Conservation (phyloP, 2,329 filamentous ascomycete species). For the Spiromastix sp. region DNA sequence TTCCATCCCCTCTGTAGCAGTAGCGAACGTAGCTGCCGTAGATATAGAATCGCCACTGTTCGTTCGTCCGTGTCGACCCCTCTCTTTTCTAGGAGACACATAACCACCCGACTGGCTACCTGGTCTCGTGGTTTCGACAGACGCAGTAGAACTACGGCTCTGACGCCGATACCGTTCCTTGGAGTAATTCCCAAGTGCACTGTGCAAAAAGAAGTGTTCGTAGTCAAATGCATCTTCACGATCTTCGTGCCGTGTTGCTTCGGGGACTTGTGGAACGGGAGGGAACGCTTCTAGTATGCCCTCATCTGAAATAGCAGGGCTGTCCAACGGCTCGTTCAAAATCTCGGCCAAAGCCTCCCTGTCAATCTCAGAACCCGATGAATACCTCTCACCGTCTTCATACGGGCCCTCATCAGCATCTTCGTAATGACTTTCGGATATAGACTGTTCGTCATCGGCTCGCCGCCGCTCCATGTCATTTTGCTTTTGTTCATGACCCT, state of each 20-base stretch:
- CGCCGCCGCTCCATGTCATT: not conserved
- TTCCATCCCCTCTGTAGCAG: conserved; percentile 44
- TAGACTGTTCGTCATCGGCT: conserved; percentile 20
- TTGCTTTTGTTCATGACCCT: not conserved
- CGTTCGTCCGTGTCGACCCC: conserved; percentile 35
- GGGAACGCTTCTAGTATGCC: conserved; percentile 25
- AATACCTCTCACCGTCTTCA: conserved; percentile 21
- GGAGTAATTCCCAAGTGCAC: conserved; percentile 62
- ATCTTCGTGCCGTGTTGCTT: conserved; percentile 73
- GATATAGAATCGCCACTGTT: conserved; percentile 51
- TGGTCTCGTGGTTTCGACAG: conserved; percentile 41
- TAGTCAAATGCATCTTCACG: conserved; percentile 94
- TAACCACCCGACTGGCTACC: conserved; percentile 8
- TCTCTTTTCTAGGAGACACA: conserved; percentile 11
- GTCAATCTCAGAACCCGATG: conserved; percentile 44
- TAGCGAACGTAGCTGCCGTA: conserved; percentile 53
- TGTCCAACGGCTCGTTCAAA: conserved; percentile 36
- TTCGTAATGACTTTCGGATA: conserved; percentile 30
- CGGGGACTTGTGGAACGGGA: conserved; percentile 31
- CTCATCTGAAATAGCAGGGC: conserved; percentile 20
- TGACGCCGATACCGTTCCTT: conserved; percentile 18
- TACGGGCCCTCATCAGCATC: conserved; percentile 31
- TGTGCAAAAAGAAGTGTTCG: conserved; percentile 89
- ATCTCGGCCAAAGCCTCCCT: conserved; percentile 49
- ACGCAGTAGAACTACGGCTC: conserved; percentile 35